Base-by-base conservation (phyloP, 1,284 basidiomycete genomes). In the Cerioporus squamosus region DNA sequence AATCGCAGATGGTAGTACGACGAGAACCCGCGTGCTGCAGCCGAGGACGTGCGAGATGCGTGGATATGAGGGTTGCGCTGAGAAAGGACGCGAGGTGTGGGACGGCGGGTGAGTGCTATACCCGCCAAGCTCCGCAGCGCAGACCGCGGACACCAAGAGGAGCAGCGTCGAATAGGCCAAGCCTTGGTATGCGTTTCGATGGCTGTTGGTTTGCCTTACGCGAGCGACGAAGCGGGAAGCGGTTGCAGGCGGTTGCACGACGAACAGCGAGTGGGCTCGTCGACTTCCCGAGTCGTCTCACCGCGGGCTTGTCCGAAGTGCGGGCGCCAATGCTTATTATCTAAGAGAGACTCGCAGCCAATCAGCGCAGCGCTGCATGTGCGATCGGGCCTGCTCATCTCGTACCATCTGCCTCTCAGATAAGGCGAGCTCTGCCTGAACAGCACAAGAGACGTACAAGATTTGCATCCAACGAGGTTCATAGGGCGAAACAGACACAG, bases 291-390 rank as follows among this genome's bases (percentile, higher is more conserved):
- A 14, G 12, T 31, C n/a, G 23, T n/a, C 8, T 29, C 40, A 9
- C 42, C 29, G 12, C 20, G 24, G 36, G 50, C 45, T 17, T 48
- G n/a, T 51, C 43, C 40, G 40, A 42, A 2, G n/a, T 15, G 3
- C 20, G 15, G n/a, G 40, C 40, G 40, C 20, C 40, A 17, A 39
- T 42, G n/a, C 8, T 7, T 29, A 17, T 3, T 9, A 51, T 24
- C 59, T 52, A 22, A 50, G 62, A 63, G 53, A 63, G 55, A 45
- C 40, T 38, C 29, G 43, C 36, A 38, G 50, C 62, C 59, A 60
- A 63, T 63, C 59, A 55, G 24, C 29, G 53, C 24, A 10, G 31
- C 44, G 10, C 29, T 39, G 42, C 23, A 31, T 9, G n/a, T 7
- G 23, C 47, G 46, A 47, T 52, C 44, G 36, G 29, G 22, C 39